Evolutionary conservation across 192 early-diverging fungal species (phyloP).

Genomic region (Bifiguratus adelaidae): DNA sequence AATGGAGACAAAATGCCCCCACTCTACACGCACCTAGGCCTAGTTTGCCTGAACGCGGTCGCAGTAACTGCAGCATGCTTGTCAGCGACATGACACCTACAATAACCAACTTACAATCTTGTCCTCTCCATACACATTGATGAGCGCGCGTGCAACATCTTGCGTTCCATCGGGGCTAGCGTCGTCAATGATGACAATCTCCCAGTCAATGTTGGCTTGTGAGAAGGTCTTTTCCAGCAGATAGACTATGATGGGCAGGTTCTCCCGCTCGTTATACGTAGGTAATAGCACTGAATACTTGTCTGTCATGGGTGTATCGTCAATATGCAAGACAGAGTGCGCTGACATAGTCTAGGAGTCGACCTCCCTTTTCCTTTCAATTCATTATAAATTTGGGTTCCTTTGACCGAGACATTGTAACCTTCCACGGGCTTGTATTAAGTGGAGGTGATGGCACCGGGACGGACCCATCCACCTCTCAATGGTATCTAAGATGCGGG

Average conservation of each 20-base stretch:
- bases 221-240: conserved; percentile 80
- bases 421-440: no score
- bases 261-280: conserved; percentile 96
- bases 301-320: conserved; percentile 17
- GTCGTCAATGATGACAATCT: conserved; percentile 97
- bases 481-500: no score
- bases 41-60: conserved; percentile 92
- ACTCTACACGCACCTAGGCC: conserved; percentile 52
- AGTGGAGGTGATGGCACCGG: no score
- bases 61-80: conserved; percentile 46
- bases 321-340: conserved; percentile 17
- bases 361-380: no score
- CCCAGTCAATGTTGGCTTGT: conserved; percentile 80
- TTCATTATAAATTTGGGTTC: no score
- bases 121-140: conserved; percentile 75
- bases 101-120: conserved; percentile 52
- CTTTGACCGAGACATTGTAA: no score
- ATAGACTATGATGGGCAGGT: conserved; percentile 93
- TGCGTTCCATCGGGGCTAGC: conserved; percentile 91
- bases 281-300: conserved; percentile 95
- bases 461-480: no score
- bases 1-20: not conserved
- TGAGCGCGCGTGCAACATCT: conserved; percentile 85
- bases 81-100: not conserved
- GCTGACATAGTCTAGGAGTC: no score